A percentile compares a stretch with the other conserved stretches of the same genome.
Evolutionary conservation across 1,139 yeast species (phyloP).

Genomic region (Pichia kudriavzevii): DNA sequence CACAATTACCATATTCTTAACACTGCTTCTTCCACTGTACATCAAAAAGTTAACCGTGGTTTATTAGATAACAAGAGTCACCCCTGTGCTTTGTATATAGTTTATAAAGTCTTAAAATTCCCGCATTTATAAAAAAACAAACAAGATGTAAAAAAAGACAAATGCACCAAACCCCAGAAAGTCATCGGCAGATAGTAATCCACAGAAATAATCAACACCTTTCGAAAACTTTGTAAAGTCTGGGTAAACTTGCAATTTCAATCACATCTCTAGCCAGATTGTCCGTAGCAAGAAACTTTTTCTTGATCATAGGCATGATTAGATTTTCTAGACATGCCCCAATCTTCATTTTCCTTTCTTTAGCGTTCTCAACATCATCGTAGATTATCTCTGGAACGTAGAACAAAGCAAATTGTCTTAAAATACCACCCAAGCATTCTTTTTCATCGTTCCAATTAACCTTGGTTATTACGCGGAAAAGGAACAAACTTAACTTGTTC

Average conservation of each 20-base stretch:
- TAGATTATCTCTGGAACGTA: slow-evolving; percentile 59
- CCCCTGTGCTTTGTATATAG: no score
- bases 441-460: slow-evolving; percentile 64
- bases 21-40: background rate
- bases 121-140: no score
- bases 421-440: slow-evolving; percentile 55
- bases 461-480: slow-evolving; percentile 51
- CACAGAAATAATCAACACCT: slow-evolving; percentile 46
- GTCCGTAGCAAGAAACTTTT: slow-evolving; percentile 58
- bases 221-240: slow-evolving; percentile 85
- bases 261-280: slow-evolving; percentile 47
- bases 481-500: slow-evolving; percentile 57
- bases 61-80: no score
- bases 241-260: slow-evolving; percentile 89
- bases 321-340: slow-evolving; percentile 43
- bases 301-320: slow-evolving; percentile 61
- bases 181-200: background rate
- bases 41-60: no score
- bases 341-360: slow-evolving; percentile 19
- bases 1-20: background rate
- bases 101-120: no score
- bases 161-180: no score
- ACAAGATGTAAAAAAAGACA: no score
- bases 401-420: slow-evolving; percentile 62
- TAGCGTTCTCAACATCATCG: slow-evolving; percentile 26